Percentiles rank a stretch among this genome's conserved stretches.
These are phyloP conservation scores for Xerocomus cyaneibrunnescens DNA, from an alignment of 1,284 basidiomycete genomes.

Conservation along the genomic window DNA sequence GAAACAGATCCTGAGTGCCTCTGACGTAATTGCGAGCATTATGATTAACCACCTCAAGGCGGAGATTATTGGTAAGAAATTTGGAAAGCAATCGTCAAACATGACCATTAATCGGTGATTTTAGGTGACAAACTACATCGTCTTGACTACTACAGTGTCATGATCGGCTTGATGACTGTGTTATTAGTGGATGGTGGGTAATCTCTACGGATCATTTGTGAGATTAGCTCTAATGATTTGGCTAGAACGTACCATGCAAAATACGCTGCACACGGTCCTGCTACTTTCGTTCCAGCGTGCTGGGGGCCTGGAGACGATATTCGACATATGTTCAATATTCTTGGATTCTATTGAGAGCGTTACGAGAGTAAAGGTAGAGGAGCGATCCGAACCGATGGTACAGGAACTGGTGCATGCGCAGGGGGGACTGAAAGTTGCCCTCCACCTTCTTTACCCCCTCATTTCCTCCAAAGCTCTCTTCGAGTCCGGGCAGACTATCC, in stretches of 20 bases:
- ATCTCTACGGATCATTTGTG: not conserved
- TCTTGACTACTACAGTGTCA: constrained; percentile 73
- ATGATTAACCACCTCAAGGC: constrained; percentile 72
- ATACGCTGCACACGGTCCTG: constrained; percentile 81
- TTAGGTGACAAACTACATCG: constrained; percentile 52
- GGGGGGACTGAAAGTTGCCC: constrained; percentile 77
- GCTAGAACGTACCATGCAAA: constrained; percentile 71
- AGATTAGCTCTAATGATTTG: constrained; percentile 6
- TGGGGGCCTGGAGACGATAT: constrained; percentile 73
- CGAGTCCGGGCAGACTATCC: constrained; percentile 81
- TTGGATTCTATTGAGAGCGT: constrained; percentile 57
- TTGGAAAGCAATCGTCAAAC: not conserved
- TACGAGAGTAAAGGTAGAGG: constrained; percentile 46
- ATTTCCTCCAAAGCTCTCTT: constrained; percentile 79
- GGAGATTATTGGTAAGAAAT: constrained; percentile 51
- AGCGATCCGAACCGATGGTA: constrained; percentile 55
- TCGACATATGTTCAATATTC: constrained; percentile 60
- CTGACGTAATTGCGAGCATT: constrained; percentile 68
- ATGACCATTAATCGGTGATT: constrained; percentile 3
- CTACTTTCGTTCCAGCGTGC: constrained; percentile 72
- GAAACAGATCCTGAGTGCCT: constrained; percentile 73
- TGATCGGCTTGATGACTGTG: constrained; percentile 70
- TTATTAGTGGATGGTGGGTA: constrained; percentile 82
- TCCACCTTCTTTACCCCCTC: constrained; percentile 77
- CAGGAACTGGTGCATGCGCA: constrained; percentile 75